Conservation (phyloP, 257 asterid genomes). For the Solanum arcanum region DNA sequence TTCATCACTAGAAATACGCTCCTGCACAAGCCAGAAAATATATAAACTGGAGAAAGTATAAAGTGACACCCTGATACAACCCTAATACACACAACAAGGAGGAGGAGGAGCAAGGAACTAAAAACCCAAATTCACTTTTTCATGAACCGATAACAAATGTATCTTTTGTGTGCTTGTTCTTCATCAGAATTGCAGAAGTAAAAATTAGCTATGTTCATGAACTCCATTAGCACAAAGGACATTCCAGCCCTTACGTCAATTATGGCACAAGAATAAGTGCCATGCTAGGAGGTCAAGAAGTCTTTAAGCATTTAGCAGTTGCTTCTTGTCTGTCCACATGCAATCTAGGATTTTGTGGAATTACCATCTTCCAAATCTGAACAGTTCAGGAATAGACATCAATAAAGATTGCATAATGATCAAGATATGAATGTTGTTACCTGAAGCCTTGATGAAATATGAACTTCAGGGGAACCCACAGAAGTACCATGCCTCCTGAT, state of each 20-base stretch:
- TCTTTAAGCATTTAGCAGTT: background rate
- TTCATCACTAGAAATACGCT: background rate
- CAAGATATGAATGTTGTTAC: slow-evolving; percentile 16
- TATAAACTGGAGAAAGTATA: background rate
- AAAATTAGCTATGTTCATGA: background rate
- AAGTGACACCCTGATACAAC: background rate
- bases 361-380: background rate
- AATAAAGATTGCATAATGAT: background rate
- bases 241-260: background rate
- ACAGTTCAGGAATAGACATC: background rate
- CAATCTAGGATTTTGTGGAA: background rate
- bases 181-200: background rate
- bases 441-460: slow-evolving; percentile 86
- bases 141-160: background rate
- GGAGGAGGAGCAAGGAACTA: background rate
- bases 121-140: background rate
- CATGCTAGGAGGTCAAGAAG: background rate
- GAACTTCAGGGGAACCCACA: slow-evolving; percentile 87
- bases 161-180: background rate
- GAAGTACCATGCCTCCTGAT: slow-evolving; percentile 65
- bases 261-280: background rate
- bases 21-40: background rate
- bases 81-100: background rate
- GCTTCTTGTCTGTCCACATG: background rate
- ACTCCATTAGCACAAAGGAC: background rate